These are phyloP conservation scores for Gossypium gossypioides DNA, from an alignment of 441 rosid genomes.

Conservation along the genomic window DNA sequence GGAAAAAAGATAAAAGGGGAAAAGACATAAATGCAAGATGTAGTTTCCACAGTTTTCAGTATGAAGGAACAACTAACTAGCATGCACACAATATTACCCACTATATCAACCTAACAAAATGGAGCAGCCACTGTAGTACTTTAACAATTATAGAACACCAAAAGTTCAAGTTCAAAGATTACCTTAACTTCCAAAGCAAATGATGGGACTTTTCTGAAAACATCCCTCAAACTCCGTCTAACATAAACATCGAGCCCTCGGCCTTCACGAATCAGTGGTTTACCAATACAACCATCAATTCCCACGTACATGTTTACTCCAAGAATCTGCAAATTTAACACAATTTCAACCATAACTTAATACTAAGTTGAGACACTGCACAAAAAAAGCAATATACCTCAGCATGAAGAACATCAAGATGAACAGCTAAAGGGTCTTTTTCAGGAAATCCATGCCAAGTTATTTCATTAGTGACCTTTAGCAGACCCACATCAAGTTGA, in stretches of 20 bases:
- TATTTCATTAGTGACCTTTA: conserved; percentile 80
- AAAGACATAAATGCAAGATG: background rate
- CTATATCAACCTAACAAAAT: background rate
- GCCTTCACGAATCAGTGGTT: conserved; percentile 85
- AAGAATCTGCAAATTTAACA: conserved; percentile 53
- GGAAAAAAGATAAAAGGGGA: background rate
- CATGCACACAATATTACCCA: background rate
- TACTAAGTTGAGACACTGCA: conserved; percentile 3
- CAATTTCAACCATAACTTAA: conserved; percentile 9
- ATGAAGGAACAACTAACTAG: conserved; percentile 1
- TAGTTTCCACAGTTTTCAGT: background rate
- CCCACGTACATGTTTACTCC: conserved; percentile 97
- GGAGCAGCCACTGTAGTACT: background rate
- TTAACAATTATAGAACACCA: background rate
- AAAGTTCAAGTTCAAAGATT: conserved; percentile 2
- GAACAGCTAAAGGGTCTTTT: conserved; percentile 89
- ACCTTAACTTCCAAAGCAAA: conserved; percentile 90
- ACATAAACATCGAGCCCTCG: conserved; percentile 77
- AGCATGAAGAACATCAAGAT: conserved; percentile 85
- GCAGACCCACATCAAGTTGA: conserved; percentile 88
- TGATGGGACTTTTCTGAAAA: conserved; percentile 87
- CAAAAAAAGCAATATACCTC: conserved; percentile 51
- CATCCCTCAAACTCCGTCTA: conserved; percentile 91
- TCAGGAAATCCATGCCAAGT: conserved; percentile 88
- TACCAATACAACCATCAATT: conserved; percentile 68